Percentiles rank a stretch among this genome's conserved stretches.
Evolutionary conservation across 1,139 yeast genomes (phyloP).

Genomic region (Zygosaccharomyces pseudobailii): DNA sequence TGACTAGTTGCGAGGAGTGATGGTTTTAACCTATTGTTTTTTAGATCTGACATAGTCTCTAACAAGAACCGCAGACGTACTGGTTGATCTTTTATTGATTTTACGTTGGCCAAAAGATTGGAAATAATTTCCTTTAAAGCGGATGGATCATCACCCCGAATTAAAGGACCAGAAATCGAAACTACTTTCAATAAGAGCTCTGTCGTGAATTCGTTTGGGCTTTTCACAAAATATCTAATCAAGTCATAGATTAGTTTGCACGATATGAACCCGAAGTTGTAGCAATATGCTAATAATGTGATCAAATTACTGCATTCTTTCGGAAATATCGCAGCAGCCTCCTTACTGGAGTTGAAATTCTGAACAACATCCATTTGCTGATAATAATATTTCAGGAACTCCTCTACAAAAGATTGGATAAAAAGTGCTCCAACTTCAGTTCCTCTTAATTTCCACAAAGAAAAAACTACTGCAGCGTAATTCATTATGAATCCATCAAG

Average conservation of each 20-base stretch:
- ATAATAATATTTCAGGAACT: constrained; percentile 42
- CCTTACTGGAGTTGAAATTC: constrained; percentile 27
- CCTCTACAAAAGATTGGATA: constrained; percentile 72
- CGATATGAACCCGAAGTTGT: constrained; percentile 70
- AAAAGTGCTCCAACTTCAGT: constrained; percentile 87
- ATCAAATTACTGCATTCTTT: constrained; percentile 67
- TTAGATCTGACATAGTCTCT: constrained; percentile 79
- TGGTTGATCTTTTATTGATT: constrained; percentile 38
- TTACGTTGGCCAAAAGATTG: constrained; percentile 47
- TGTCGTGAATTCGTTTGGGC: constrained; percentile 66
- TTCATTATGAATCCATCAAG: constrained; percentile 75
- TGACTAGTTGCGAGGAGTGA: constrained; percentile 31
- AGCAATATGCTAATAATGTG: constrained; percentile 71
- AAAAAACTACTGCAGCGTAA: constrained; percentile 73
- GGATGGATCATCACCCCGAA: constrained; percentile 85
- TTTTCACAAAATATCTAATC: constrained; percentile 50
- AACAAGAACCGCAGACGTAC: constrained; percentile 77
- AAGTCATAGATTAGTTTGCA: constrained; percentile 75
- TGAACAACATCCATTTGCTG: constrained; percentile 18
- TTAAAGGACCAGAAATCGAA: constrained; percentile 73
- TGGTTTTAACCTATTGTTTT: constrained; percentile 71
- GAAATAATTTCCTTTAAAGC: constrained; percentile 77
- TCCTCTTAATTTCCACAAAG: constrained; percentile 75
- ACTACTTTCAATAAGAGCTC: constrained; percentile 71
- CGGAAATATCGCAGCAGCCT: constrained; percentile 13